These are phyloP conservation scores for Cercis canadensis DNA, from an alignment of 306 rosid species.

Conservation along the genomic window DNA sequence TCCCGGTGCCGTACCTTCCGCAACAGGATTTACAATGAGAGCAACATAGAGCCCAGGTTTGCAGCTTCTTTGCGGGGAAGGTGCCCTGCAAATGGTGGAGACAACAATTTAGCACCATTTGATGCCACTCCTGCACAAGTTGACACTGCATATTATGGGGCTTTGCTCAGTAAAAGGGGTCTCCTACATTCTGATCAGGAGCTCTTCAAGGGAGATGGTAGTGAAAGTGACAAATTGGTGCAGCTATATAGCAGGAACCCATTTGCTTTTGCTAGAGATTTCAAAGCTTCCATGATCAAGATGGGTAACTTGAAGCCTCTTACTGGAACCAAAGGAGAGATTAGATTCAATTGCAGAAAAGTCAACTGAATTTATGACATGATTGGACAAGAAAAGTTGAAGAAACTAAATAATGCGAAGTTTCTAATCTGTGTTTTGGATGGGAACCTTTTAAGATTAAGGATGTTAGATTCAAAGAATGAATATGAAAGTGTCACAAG, in stretches of 20 bases:
- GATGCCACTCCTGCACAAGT: conserved; percentile 36
- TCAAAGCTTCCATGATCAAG: conserved; percentile 47
- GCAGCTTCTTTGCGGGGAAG: conserved; percentile 19
- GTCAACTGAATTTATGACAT: conserved; percentile 38
- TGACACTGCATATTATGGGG: conserved; percentile 39
- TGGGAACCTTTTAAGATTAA: no score
- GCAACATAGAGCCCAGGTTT: conserved; percentile 35
- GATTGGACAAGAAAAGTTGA: no score
- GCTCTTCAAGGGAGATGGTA: conserved; percentile 46
- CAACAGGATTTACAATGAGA: conserved; percentile 43
- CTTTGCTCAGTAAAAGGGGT: conserved; percentile 42
- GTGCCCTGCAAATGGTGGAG: conserved; percentile 41
- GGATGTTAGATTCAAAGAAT: no score
- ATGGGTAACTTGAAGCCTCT: conserved; percentile 56
- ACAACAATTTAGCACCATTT: conserved; percentile 31
- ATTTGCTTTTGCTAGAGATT: conserved; percentile 38
- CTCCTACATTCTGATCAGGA: conserved; percentile 55
- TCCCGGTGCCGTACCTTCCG: conserved; percentile 36
- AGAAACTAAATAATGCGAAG: no score
- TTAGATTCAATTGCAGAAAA: conserved; percentile 51
- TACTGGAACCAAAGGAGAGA: conserved; percentile 38
- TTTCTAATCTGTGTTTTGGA: no score
- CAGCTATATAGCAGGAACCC: conserved; percentile 25
- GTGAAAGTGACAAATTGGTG: conserved; percentile 43
- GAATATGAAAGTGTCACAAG: no score